phyloP scores from a whole-genome alignment of 176 grass and related monocot genomes.

The Triticum monococcum region DNA sequence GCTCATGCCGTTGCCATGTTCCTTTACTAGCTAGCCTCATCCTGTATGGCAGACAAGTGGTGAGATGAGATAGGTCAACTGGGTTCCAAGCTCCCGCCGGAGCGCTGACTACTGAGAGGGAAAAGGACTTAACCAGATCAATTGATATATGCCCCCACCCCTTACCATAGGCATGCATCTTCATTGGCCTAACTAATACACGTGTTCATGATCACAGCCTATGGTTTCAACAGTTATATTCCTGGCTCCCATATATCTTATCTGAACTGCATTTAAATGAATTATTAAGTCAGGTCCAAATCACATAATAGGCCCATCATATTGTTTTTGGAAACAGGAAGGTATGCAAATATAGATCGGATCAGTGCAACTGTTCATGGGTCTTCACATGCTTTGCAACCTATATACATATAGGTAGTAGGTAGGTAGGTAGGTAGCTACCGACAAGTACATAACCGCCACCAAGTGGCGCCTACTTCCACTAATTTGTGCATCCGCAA shows the following conservation, averaged over 20 bases:
- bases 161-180: neutral
- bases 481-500: conserved; percentile 5
- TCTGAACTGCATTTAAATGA: neutral
- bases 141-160: no score
- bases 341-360: conserved; percentile 18
- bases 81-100: neutral
- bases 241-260: neutral
- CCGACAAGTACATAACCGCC: neutral
- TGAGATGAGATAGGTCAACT: neutral
- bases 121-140: no score
- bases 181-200: neutral
- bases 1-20: neutral
- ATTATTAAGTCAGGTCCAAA: conserved; percentile 24
- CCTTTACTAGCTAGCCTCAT: no score
- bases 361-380: conserved; percentile 3
- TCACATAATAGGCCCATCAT: neutral
- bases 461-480: conserved; percentile 19
- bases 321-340: conserved; percentile 25
- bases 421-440: neutral
- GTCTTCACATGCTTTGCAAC: neutral
- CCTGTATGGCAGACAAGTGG: neutral
- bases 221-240: neutral
- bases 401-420: neutral
- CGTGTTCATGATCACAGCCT: neutral
- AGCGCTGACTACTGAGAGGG: neutral